Evolutionary conservation across 140 eudicot species (phyloP), one percentile per base, ranked within the genome.

Genomic region (Flaveria floridana): DNA sequence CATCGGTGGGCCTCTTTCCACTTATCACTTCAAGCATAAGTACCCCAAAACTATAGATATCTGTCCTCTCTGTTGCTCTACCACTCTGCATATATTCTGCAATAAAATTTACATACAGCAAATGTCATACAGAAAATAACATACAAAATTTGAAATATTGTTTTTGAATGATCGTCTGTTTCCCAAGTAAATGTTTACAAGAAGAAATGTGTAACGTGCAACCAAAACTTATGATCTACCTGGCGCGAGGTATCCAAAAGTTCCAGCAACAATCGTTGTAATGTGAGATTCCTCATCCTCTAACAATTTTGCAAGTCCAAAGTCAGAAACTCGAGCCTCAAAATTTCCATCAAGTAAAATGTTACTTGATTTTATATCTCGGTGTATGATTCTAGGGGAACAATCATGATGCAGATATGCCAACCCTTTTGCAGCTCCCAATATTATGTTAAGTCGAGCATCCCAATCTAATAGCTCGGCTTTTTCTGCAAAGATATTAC

Each of bases 241-340:
- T 69, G 99, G 99, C 82, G 99, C 99, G 67, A 95, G 80, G 85
- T 95, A 95, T 41, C 99, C 99, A 83, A 95, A 95, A 6, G 99
- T 95, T 53, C 99, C 99, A 73, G 99, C 99, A 53, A 95, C 99
- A 70, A 95, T 95, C 30, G 99, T 95, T 20, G 99, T 95, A 58
- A 95, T 95, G 86, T 95, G 99, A 70, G 99, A 91, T 83, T 95
- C 99, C 82, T 95, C 99, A 72, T 95, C 99, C 80, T 79, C 89
- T 82, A 95, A 86, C 66, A 95, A 75, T 80, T 95, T 95, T 50
- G 99, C 99, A 41, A 95, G 91, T 70, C 99, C 99, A 80, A 95
- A 95, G 67, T 95, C 99, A 46, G 99, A 88, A 59, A 95, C 99
- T 16, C 99, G 90, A 50, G 99, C 99, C 81, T 91, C 97, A 77